Evolutionary conservation across 2,329 filamentous ascomycete genomes (phyloP).

Genomic region (Xylaria sp.): DNA sequence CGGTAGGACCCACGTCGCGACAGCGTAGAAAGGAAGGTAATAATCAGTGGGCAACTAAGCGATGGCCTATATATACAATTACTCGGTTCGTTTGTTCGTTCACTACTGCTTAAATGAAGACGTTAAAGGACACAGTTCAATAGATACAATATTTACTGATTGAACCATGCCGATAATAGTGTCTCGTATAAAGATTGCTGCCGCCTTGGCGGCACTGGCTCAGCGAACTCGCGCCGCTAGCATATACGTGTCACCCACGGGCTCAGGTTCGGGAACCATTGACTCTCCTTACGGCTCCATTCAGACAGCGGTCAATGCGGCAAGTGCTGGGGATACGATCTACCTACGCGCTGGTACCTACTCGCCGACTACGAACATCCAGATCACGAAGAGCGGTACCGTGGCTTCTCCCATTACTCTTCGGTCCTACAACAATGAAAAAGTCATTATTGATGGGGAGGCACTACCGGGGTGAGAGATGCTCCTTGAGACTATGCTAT

Average conservation of each 20-base stretch:
- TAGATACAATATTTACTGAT: not conserved
- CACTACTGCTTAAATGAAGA: not conserved
- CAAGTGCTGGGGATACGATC: constrained; percentile 59
- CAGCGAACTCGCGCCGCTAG: constrained; percentile 45
- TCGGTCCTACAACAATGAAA: constrained; percentile 56
- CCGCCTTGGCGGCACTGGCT: constrained; percentile 10
- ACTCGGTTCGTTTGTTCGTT: not conserved
- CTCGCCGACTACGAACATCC: constrained; percentile 58
- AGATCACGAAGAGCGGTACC: constrained; percentile 58
- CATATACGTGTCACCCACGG: constrained; percentile 59
- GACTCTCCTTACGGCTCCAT: constrained; percentile 58
- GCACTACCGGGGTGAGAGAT: constrained; percentile 45
- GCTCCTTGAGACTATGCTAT: not conserved
- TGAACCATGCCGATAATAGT: constrained; percentile 24
- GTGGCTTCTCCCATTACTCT: constrained; percentile 55
- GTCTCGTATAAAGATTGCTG: constrained; percentile 1
- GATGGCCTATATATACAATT: constrained; percentile 23
- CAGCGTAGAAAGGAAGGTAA: constrained; percentile 6
- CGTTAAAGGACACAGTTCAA: not conserved
- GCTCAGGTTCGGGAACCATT: constrained; percentile 54
- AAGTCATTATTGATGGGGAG: constrained; percentile 60
- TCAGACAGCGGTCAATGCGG: constrained; percentile 58
- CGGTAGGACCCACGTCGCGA: not conserved
- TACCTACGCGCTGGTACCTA: constrained; percentile 59
- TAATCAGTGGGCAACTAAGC: not conserved